Evolutionary conservation across 805 yeast genomes (phyloP), one percentile per base, ranked within the genome.

Genomic region (Candida taoyuanica): DNA sequence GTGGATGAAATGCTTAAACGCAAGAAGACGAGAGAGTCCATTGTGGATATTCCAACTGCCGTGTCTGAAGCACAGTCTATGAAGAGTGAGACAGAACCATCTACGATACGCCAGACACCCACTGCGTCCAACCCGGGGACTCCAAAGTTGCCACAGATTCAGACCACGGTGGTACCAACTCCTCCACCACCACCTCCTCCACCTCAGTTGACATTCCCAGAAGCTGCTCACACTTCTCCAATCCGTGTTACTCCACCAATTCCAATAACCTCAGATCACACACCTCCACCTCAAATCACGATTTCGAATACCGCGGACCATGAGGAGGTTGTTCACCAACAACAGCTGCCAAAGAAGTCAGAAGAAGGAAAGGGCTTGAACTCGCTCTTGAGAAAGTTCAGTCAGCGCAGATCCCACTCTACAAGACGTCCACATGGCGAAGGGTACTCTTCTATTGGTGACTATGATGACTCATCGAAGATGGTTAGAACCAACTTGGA

Each of bases 1-100:
- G 95, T 88, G 14, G 81, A 77, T 37, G 98, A 93, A 63, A 85
- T 86, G 82, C 57, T 72, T 46, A 78, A 74, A 53, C 73, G 96
- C 39, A 81, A 80, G 62, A 66, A 63, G 48, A 76, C 79, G 6
- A 79, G 81, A 60, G 76, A 71, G 59, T 36, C 66, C 43, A 50
- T 55, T 57, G 25, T 47, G 23, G 58, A 55, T 36, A 38, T 52
- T n/a, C 55, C 58, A 26, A 20, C 29, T 11, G 37, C 44, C 3
- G 25, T 34, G 14, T 28, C 45, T 33, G 39, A 40, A n/a, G 17
- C 46, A 21, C 33, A 24, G 33, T 39, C 34, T 14, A 33, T 17
- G 25, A 39, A 34, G 16, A 48, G 48, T 35, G 52, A 42, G 36
- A 59, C 25, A 23, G 13, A 5, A 15, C 35, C 12, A n/a, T 16